Base-by-base conservation (phyloP, 2,329 filamentous ascomycete species). In the Geosmithia putterillii region DNA sequence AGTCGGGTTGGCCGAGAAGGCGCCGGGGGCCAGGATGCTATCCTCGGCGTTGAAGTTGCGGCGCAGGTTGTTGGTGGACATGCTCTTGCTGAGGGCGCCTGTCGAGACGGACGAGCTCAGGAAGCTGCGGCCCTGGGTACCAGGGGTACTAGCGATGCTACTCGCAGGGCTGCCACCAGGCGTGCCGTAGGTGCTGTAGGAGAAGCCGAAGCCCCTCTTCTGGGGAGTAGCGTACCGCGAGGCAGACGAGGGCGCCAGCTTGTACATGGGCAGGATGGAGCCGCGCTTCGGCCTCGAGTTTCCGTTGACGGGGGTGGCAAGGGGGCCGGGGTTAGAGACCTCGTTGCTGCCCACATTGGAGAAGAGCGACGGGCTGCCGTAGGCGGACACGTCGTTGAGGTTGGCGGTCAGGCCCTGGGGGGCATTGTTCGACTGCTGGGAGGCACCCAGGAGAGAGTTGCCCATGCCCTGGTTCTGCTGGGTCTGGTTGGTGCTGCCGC, bases 101-200 rank as follows among this genome's bases (percentile, higher is more conserved):
- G 78, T 78, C 38, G 86, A 66, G 55, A 21, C 36, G 32, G 79
- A 83, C n/a, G 79, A 71, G 43, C 71, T 73, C 17, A 74, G 61
- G 32, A 89, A 61, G 55, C 80, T 88, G 55, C 77, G 78, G 20
- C 77, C 76, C 42, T 83, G 65, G 17, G 71, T 72, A 34, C 76
- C 79, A 5, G 86, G 83, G 7, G 84, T 83, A 59, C 81, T 86
- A 3, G 59, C 60, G 38, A 76, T 69, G 34, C 69, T 73, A 56
- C 81, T 79, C 4, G 83, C 75, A 19, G 75, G 76, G 51, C 79
- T 86, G 45, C 71, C 81, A 34, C 70, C 79, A 6, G 90, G 88
- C 1, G 84, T 89, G 38, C 86, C 87, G 53, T 94, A 95, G 2
- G 82, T 88, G 50, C 88, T 94, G 63, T 95, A 95, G 2, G 84